phyloP scores from a whole-genome alignment of 352 stramenopile species.

The Phytophthora melonis region DNA sequence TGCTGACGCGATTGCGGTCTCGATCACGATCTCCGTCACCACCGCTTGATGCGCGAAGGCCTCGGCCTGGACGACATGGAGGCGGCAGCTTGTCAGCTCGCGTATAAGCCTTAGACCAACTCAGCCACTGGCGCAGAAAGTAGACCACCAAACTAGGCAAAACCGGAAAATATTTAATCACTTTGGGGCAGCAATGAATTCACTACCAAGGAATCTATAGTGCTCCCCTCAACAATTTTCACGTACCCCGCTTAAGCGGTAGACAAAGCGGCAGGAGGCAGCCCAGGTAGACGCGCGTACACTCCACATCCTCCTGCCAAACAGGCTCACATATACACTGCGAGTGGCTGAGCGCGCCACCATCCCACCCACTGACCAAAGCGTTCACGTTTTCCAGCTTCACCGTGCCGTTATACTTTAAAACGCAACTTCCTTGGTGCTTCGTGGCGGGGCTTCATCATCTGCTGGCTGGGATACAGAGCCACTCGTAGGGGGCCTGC shows the following conservation, averaged over 20 bases:
- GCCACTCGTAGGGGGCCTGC: conserved; percentile 32
- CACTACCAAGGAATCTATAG: conserved; percentile 29
- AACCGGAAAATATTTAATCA: conserved; percentile 48
- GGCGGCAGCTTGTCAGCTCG: conserved; percentile 29
- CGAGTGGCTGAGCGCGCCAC: conserved; percentile 15
- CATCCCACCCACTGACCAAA: conserved; percentile 15
- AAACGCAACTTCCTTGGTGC: conserved; percentile 87
- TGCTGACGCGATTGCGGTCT: background rate
- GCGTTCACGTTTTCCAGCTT: conserved; percentile 25
- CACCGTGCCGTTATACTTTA: conserved; percentile 50
- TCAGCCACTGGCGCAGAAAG: background rate
- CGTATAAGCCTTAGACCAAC: conserved; percentile 4
- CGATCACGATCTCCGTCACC: conserved; percentile 17
- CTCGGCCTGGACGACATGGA: conserved; percentile 9
- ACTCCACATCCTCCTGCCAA: conserved; percentile 20
- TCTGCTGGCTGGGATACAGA: conserved; percentile 31
- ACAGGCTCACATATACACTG: conserved; percentile 43
- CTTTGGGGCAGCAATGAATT: conserved; percentile 36
- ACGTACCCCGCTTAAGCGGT: conserved; percentile 34
- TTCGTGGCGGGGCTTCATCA: conserved; percentile 33
- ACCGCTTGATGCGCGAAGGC: conserved; percentile 13
- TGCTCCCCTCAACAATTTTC: conserved; percentile 32
- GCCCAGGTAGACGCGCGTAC: conserved; percentile 18
- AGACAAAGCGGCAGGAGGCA: conserved; percentile 28
- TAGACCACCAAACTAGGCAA: conserved; percentile 35